Evolutionary conservation across 163 green algal genomes (phyloP), one percentile per base, ranked within the genome.

Genomic region (Volvox carteri): DNA sequence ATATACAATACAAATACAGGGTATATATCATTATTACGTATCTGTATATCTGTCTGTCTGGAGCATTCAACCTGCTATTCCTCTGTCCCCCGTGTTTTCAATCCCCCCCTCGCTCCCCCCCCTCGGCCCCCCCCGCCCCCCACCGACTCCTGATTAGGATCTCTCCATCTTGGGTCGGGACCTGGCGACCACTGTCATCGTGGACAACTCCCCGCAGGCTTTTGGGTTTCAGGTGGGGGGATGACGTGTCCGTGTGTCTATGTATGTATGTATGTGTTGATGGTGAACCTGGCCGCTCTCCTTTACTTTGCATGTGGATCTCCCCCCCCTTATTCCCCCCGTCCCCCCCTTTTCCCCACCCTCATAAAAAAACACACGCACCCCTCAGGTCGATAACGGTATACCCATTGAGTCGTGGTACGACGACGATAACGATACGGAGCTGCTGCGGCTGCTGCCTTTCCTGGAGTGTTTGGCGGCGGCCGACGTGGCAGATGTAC

Each of bases 381-480:
- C 23, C 33, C 21, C 44, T 76, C 97, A 99, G 92, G 88, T 99
- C 14, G 95, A 97, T 84, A 99, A 99, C 87, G 98, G 98, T 89
- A 96, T 99, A 33, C 98, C 98, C 72, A 99, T 99, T 60, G 97
- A 99, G 93, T 96, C 89, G 5, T 99, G 98, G 96, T 99, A 99
- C 86, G 97, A 99, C 84, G 98, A 99, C 92, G 90, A 96, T 21
- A 33, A 62, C 0, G 98, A 99, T 90, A 89, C 56, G 0, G 97
- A 98, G 95, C 95, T 99, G 86, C 83, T 97, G 33, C 88, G 91
- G 81, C 92, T 99, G 90, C 91, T 99, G 77, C 98, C 97, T 35
- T 99, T 99, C 86, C 91, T 99, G 87, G 95, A 98, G 86, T 75
- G 85, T 23, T 86, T 99, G 35, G 94, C 93, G 12, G 77, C 90